These are phyloP conservation scores for Coprinopsis marcescibilis DNA, from an alignment of 768 basidiomycete species.

Conservation along the genomic window DNA sequence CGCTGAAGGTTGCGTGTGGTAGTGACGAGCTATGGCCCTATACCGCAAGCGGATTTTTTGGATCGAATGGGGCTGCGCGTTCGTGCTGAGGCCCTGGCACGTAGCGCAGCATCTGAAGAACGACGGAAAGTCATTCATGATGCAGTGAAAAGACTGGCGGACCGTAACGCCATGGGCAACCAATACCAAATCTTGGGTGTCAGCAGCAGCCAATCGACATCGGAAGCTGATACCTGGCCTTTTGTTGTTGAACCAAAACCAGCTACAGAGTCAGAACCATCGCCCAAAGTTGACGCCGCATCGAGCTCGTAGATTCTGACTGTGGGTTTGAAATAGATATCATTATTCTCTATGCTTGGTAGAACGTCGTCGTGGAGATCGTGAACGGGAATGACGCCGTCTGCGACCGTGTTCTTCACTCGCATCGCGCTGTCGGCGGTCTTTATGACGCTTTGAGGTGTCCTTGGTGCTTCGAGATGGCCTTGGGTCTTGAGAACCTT, in stretches of 20 bases:
- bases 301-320: too few species aligned
- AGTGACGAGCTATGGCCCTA: slow-evolving; percentile 69
- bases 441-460: slow-evolving; percentile 15
- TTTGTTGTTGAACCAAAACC: slow-evolving; percentile 18
- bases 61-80: slow-evolving; percentile 66
- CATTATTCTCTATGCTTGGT: neutral
- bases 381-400: slow-evolving; percentile 30
- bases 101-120: slow-evolving; percentile 42
- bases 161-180: slow-evolving; percentile 77
- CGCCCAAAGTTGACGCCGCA: too few species aligned
- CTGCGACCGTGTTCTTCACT: slow-evolving; percentile 11
- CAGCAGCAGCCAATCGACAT: slow-evolving; percentile 7
- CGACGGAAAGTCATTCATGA: slow-evolving; percentile 46
- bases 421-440: slow-evolving; percentile 10
- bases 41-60: slow-evolving; percentile 75
- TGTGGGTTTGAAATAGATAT: neutral
- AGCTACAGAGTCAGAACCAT: too few species aligned
- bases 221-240: slow-evolving; percentile 24
- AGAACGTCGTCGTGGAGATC: slow-evolving; percentile 26
- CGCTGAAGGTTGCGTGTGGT: too few species aligned
- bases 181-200: slow-evolving; percentile 81
- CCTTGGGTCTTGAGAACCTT: too few species aligned
- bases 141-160: slow-evolving; percentile 68
- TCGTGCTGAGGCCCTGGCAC: slow-evolving; percentile 60
- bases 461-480: too few species aligned